Conservation (phyloP, 2,329 filamentous ascomycete genomes). For the Fusarium succisae region DNA sequence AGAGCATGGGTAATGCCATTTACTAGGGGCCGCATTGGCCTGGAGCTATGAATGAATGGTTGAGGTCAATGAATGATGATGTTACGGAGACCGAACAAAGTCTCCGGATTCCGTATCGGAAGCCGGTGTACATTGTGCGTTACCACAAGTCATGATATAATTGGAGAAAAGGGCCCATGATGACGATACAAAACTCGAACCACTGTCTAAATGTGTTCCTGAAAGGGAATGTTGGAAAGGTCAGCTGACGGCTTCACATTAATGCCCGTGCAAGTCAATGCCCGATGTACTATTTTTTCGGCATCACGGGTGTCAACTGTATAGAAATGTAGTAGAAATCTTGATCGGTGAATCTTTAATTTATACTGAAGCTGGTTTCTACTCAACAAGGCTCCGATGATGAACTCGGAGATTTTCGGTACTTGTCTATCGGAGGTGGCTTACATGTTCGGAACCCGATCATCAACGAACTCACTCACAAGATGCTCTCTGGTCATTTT, state of each 20-base stretch:
- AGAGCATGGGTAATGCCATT: conserved; percentile 8
- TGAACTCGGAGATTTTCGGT: background rate
- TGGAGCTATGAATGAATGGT: conserved; percentile 14
- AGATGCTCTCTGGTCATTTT: background rate
- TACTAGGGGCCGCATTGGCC: conserved; percentile 1
- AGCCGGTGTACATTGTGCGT: conserved; percentile 12
- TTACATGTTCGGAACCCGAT: conserved; percentile 31
- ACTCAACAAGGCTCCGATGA: background rate
- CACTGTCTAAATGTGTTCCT: background rate
- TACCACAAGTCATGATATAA: background rate
- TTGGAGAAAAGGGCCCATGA: background rate
- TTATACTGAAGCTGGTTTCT: background rate
- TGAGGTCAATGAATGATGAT: conserved; percentile 2
- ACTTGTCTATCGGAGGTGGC: background rate
- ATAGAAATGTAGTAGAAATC: background rate
- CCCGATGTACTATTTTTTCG: background rate
- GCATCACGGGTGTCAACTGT: background rate
- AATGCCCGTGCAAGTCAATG: background rate
- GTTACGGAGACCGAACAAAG: conserved; percentile 30
- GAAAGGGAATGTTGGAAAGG: background rate
- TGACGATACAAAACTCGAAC: background rate
- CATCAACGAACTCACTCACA: background rate
- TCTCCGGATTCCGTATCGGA: conserved; percentile 32
- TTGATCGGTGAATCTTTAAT: background rate
- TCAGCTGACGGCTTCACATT: background rate